Evolutionary conservation across 768 basidiomycete species (phyloP), one percentile per base, ranked within the genome.

Genomic region (Leccinum disarticulatum): DNA sequence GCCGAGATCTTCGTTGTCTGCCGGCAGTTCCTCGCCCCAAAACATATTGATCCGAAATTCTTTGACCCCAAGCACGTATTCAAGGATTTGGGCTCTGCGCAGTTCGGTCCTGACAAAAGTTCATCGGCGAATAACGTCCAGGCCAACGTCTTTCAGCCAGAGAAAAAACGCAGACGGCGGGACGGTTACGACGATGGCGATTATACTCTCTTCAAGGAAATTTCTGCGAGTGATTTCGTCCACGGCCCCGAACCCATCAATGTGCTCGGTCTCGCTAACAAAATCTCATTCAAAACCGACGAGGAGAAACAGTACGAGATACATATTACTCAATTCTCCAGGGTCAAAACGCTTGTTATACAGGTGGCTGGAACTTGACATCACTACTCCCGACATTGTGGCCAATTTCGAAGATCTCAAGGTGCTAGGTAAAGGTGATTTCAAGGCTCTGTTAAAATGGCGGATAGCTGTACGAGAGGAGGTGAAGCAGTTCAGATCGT

Each of bases 1-100:
- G 97, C 97, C 13, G 97, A 99, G 76, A 99, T 99, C 71, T 99
- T 99, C 81, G 97, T 99, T 66, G 93, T 98, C 53, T 99, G 97
- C 75, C 89, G 88, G 58, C 93, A 92, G 59, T 99, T 93, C 77
- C 83, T 93, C 58, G 94, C 95, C 9, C 97, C 97, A 3, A 94
- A 92, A 74, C 83, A 89, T 66, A 96, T 99, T 67, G 97, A 99
- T 70, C 95, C 96, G 14, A 97, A 96, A 76, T 97, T 99, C 77
- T 87, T 99, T 62, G 95, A 98, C 72, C 93, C 96, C 3, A 93
- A 87, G 71, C 93, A 98, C 70, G 97, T 99, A 63, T 99, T 99
- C 83, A 95, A 97, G 73, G 96, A 98, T 54, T 78, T 92, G 22
- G 77, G 85, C 15, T 77, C 85, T 0, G 67, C 78, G 6, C 65